Evolutionary conservation across 1,139 yeast genomes (phyloP).

Genomic region (Geotrichum phurueaensis): DNA sequence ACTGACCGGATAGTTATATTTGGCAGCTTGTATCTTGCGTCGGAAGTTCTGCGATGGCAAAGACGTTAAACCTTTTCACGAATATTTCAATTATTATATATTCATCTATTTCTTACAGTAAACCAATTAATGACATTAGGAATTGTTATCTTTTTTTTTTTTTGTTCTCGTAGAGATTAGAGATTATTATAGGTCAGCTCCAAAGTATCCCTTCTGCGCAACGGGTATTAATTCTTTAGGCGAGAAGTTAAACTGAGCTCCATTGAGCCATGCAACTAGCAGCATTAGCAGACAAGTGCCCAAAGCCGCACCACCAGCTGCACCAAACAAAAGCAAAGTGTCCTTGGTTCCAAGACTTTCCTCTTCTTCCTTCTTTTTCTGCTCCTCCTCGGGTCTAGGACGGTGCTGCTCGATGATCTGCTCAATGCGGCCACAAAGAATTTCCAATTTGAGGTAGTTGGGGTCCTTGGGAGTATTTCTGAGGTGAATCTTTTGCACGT

Average conservation of each 20-base stretch:
- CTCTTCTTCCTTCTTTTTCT: constrained; percentile 13
- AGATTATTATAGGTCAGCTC: constrained; percentile 8
- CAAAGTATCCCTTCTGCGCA: constrained; percentile 13
- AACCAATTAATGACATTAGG: not conserved
- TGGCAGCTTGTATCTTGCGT: constrained; percentile 16
- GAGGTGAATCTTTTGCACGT: constrained; percentile 70
- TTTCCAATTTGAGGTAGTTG: constrained; percentile 75
- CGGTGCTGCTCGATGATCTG: constrained; percentile 62
- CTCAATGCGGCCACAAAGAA: constrained; percentile 80
- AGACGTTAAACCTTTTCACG: constrained; percentile 24
- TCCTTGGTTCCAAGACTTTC: constrained; percentile 20
- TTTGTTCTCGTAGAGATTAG: not conserved
- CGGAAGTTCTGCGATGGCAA: constrained; percentile 13
- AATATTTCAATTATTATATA: not conserved
- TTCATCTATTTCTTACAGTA: not conserved
- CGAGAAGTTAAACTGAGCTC: constrained; percentile 24
- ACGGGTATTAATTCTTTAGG: constrained; percentile 11
- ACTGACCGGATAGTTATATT: constrained; percentile 7
- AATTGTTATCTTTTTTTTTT: not conserved
- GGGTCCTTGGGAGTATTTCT: constrained; percentile 78
- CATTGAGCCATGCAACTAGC: constrained; percentile 25
- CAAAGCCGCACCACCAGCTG: constrained; percentile 23
- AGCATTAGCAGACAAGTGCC: constrained; percentile 26
- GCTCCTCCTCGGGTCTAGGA: constrained; percentile 19
- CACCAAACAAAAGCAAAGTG: constrained; percentile 22